Evolutionary conservation across 441 rosid genomes (phyloP).

Genomic region (Dalechampia spathulata): DNA sequence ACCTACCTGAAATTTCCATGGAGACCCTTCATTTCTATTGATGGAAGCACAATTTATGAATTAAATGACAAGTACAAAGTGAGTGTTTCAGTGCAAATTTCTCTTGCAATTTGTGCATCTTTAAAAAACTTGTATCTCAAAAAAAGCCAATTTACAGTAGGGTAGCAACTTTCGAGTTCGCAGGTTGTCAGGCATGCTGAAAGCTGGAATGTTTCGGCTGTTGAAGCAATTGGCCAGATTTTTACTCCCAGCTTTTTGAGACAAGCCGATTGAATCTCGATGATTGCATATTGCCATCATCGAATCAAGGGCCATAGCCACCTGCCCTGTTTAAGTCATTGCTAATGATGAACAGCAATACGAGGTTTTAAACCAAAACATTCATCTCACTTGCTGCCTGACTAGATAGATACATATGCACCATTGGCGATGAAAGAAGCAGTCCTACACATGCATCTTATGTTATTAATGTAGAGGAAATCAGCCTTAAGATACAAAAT

Average conservation of each 20-base stretch:
- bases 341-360: too few relatives aligned
- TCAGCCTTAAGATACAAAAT: too few relatives aligned
- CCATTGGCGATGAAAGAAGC: too few relatives aligned
- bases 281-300: too few relatives aligned
- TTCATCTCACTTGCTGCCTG: too few relatives aligned
- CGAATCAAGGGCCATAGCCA: too few relatives aligned
- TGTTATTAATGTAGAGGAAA: too few relatives aligned
- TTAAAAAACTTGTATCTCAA: neutral
- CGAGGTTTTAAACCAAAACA: too few relatives aligned
- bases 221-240: constrained; percentile 71
- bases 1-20: constrained; percentile 79
- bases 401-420: too few relatives aligned
- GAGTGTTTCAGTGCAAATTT: constrained; percentile 14
- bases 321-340: too few relatives aligned
- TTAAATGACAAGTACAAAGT: constrained; percentile 45
- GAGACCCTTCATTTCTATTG: constrained; percentile 61
- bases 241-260: constrained; percentile 37
- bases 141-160: neutral
- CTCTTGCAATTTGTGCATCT: neutral
- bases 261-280: constrained; percentile 14
- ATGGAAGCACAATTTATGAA: constrained; percentile 71
- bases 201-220: constrained; percentile 74
- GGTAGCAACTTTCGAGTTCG: neutral
- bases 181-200: constrained; percentile 76
- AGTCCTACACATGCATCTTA: too few relatives aligned